A percentile compares a stretch with the other conserved stretches of the same genome.
phyloP scores from a whole-genome alignment of 805 yeast species.

The Candida pseudoglaebosa region DNA sequence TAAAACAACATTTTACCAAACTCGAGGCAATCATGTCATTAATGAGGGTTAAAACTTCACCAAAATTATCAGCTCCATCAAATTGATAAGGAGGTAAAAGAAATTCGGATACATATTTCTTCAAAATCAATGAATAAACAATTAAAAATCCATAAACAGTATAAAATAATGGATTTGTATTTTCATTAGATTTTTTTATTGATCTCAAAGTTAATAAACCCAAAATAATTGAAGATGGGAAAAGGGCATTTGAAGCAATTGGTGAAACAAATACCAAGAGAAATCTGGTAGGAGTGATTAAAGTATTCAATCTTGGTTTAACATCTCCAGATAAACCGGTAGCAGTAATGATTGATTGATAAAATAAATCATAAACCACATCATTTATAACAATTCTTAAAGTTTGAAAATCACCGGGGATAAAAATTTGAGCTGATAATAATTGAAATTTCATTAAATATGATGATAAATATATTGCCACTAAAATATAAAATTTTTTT shows the following conservation, averaged over 20 bases:
- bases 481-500: constrained; percentile 1
- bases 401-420: constrained; percentile 2
- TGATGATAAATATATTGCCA: constrained; percentile 1
- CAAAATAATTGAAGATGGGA: constrained; percentile 1
- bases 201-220: constrained; percentile 1
- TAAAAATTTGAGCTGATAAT: not conserved
- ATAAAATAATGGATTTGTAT: constrained; percentile 1
- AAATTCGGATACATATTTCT: not conserved
- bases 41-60: constrained; percentile 3
- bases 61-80: constrained; percentile 1
- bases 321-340: not conserved
- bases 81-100: not conserved
- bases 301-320: not conserved
- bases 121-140: constrained; percentile 1
- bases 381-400: not conserved
- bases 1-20: not conserved
- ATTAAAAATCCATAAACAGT: constrained; percentile 2
- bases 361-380: not conserved
- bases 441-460: not conserved
- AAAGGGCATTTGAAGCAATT: not conserved
- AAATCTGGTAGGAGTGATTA: not conserved
- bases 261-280: not conserved
- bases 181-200: not conserved
- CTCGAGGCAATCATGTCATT: constrained; percentile 1
- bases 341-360: constrained; percentile 4